Base-by-base conservation (phyloP, 2,329 filamentous ascomycete species). In the Coniochaeta sp. region DNA sequence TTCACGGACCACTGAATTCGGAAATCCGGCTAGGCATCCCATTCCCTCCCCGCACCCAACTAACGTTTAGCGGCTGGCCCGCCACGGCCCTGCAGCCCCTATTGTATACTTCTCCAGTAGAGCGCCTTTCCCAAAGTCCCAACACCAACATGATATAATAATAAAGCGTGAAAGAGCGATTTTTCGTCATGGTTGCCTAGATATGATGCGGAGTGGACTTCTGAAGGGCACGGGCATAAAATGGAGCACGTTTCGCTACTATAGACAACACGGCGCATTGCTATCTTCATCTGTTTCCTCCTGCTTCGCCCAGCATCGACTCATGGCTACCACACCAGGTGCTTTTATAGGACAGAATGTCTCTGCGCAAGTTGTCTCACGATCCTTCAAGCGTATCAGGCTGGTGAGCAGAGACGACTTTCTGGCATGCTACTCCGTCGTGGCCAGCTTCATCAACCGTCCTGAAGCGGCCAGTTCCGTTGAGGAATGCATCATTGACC, bases 311-410 rank as follows among this genome's bases (percentile, higher is more conserved):
- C 38, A 40, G 11, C 9, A 40, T 40, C 38, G 38, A 40, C 38
- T 40, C 38, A 40, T 40, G 38, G 38, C 17, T 40, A 40, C 38
- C 16, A 4, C 34, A 38, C 4, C 34, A 38, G 34, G 34, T 40
- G 16, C 38, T 36, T 6, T 36, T 12, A 12, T 6, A 4, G 38
- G 38, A 4, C 38, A n/a, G 16, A 19, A 40, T 40, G 38, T n/a
- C 16, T 19, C 38, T n/a, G 17, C 17, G 3, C 16, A 40, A 40
- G 28, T 31, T 14, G 57, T 17, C 7, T 22, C 57, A 1, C n/a
- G 24, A 19, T 44, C 57, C 34, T 58, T 38, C 38, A 58, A 58
- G 19, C 57, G 57, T n/a, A 58, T 58, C 24, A 58, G 57, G 38
- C 17, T 58, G 34, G 36, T 58, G n/a, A n/a, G 2, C n/a, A 6